Evolutionary conservation across 768 basidiomycete genomes (phyloP).

Genomic region (Kwoniella newhampshirensis): DNA sequence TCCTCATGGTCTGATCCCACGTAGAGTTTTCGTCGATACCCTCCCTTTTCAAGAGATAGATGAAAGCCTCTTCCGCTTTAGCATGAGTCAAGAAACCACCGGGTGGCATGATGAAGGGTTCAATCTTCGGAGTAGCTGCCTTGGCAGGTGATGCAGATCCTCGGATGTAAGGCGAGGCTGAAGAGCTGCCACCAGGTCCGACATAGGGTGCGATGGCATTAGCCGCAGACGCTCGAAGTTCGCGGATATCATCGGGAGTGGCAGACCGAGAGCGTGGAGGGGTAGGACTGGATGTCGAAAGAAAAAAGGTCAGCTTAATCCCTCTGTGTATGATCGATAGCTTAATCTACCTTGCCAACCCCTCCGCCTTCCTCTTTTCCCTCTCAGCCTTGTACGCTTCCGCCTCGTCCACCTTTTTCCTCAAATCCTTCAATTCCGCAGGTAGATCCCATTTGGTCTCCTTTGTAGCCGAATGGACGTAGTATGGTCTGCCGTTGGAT

Average conservation of each 20-base stretch:
- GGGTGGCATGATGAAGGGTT: slow-evolving; percentile 81
- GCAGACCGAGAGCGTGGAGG: slow-evolving; percentile 29
- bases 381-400: slow-evolving; percentile 27
- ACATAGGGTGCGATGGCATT: slow-evolving; percentile 22
- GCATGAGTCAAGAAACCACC: slow-evolving; percentile 82
- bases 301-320: neutral
- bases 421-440: slow-evolving; percentile 77
- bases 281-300: slow-evolving; percentile 22
- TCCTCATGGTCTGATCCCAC: slow-evolving; percentile 98
- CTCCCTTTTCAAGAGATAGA: slow-evolving; percentile 80
- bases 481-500: slow-evolving; percentile 68
- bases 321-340: neutral
- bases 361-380: slow-evolving; percentile 61
- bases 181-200: slow-evolving; percentile 3
- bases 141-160: slow-evolving; percentile 17
- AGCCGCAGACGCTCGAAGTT: slow-evolving; percentile 17
- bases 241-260: slow-evolving; percentile 20
- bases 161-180: slow-evolving; percentile 5
- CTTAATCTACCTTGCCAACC: slow-evolving; percentile 54
- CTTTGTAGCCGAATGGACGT: slow-evolving; percentile 71
- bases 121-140: slow-evolving; percentile 55
- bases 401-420: slow-evolving; percentile 70
- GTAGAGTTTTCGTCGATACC: slow-evolving; percentile 90
- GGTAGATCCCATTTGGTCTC: slow-evolving; percentile 96
- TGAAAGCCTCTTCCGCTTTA: slow-evolving; percentile 93